Evolutionary conservation across 2,329 filamentous ascomycete genomes (phyloP), one percentile per base, ranked within the genome.

Genomic region (Escovopsis sp.): DNA sequence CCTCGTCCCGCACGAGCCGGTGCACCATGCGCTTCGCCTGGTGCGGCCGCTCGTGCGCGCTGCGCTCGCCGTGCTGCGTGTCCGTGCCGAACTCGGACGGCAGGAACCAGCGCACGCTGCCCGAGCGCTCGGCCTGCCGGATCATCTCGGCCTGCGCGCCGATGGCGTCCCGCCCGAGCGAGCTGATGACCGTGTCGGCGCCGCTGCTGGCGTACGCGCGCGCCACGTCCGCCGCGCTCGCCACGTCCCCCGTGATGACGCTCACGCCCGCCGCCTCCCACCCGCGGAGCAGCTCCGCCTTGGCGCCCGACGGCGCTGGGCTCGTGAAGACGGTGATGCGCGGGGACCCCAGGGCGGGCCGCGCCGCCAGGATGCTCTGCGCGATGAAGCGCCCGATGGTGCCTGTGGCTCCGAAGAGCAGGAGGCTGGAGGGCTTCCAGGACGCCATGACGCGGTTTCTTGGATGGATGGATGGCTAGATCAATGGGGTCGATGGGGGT

Each of bases 11-110:
- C 30, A 82, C 65, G 28, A 70, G 71, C 43, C 69, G 72, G 45
- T 81, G 69, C n/a, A 85, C 76, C 52, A 76, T 73, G 42, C 85
- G 67, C 57, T 85, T 85, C 43, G 68, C 59, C 60, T 85, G 80
- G 53, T 85, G 81, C 3, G 81, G 77, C 52, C 70, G 73, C 59
- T 85, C 81, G 8, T 60, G 50, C 3, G 66, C 65, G 12, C 77
- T 82, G 19, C 67, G 54, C 1, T 73, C 64, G 19, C 67, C 63
- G 52, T 81, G 78, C 54, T 78, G 77, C 38, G 77, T 72, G 52
- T 78, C 79, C 2, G 74, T 82, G 43, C 75, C 75, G 53, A 77
- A 83, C 55, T 83, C 79, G 7, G 74, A 80, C 0, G 80, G 78
- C 48, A 80, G 72, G 62, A 84, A 81, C 64, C 73, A 73, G 47